phyloP scores from a whole-genome alignment of 1,284 basidiomycete species.

The Microbotryomycetes sp. region DNA sequence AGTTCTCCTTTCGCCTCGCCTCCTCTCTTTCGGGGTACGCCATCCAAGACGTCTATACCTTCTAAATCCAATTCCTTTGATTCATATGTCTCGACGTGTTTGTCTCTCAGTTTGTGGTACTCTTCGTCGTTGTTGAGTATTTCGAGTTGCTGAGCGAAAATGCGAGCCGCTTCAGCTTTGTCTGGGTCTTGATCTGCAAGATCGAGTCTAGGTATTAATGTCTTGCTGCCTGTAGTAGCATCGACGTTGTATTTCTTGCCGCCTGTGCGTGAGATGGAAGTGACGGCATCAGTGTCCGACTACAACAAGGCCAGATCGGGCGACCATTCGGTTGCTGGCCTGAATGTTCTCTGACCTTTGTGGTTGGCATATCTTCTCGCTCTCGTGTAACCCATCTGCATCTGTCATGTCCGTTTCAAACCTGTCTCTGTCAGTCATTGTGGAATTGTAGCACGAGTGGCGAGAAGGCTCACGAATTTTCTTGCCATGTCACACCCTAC shows the following conservation, averaged over 20 bases:
- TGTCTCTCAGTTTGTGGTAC: not conserved
- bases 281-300: too few species aligned
- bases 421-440: too few species aligned
- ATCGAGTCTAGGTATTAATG: not conserved
- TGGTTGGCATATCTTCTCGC: not conserved
- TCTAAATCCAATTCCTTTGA: not conserved
- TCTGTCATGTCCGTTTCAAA: too few species aligned
- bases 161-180: not conserved
- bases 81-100: not conserved
- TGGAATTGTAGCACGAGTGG: too few species aligned
- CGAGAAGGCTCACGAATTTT: not conserved
- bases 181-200: not conserved
- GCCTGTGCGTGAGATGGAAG: too few species aligned
- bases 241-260: not conserved
- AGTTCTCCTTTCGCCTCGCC: not conserved
- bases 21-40: not conserved
- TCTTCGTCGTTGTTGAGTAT: not conserved
- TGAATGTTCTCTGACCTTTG: too few species aligned
- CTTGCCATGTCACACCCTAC: not conserved
- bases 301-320: too few species aligned
- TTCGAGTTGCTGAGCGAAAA: not conserved
- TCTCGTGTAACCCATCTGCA: not conserved
- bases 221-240: not conserved
- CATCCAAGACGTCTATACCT: not conserved
- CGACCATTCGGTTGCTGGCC: too few species aligned